Base-by-base conservation (phyloP, 2,329 filamentous ascomycete genomes). In the Fusarium sp. region DNA sequence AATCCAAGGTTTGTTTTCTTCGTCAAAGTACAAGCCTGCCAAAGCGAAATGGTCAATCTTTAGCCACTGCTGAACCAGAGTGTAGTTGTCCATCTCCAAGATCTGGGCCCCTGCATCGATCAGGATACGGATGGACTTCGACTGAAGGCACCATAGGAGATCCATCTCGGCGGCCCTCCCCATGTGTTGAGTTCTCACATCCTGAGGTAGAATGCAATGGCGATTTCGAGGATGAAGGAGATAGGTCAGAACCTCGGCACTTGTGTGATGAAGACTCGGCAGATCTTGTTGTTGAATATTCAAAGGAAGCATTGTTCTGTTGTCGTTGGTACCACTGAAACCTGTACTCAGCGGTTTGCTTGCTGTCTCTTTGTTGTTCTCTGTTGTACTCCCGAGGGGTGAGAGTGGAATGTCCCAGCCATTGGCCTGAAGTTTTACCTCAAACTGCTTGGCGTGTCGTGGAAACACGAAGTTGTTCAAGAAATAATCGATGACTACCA, bases 251-350 rank as follows among this genome's bases (percentile, higher is more conserved):
- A 93, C 91, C 60, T 91, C 86, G 0, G 90, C 90, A 70, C 90
- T 92, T 0, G 90, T 92, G 60, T 91, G 88, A 0, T 79, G 77
- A 1, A 93, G 83, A 0, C 84, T 79, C 0, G 83, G 79, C 0
- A 94, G 83, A 66, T 94, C 90, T 3, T 88, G 80, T 52, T 93
- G 91, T 49, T 82, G 78, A 37, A 93, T 88, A 0, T 85, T 89
- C 19, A 91, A 77, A 0, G 92, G 92, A 0, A 93, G 79, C 60
- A 92, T 83, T 0, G 81, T 82, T 38, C 86, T 83, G 25, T 88
- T 90, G 77, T 94, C 92, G 51, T 92, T 93, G 0, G 92, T 94
- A 0, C 92, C 92, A 19, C 89, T 92, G 78, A 94, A 94, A 0
- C 92, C 92, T 0, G 91, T 93, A 0, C 90, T 92, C 9, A 85